These are phyloP conservation scores for Hortiboletus flavorubellus DNA, from an alignment of 768 basidiomycete species.

Conservation along the genomic window DNA sequence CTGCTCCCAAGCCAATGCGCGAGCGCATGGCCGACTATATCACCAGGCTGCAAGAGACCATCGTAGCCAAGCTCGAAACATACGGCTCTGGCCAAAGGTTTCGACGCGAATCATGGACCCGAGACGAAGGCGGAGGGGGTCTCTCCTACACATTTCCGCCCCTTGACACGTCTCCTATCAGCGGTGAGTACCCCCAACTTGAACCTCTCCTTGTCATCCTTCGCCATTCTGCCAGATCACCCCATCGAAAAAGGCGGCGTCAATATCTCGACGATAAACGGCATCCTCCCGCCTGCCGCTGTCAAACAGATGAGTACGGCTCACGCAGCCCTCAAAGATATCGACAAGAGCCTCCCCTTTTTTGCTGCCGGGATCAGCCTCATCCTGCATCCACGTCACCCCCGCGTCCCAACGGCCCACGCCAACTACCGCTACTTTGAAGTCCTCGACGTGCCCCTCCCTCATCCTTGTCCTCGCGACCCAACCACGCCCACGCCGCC, in stretches of 20 bases:
- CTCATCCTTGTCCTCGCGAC: too few species aligned
- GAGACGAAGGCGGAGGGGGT: conserved; percentile 17
- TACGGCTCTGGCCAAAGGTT: conserved; percentile 11
- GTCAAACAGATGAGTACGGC: conserved; percentile 22
- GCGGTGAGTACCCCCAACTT: too few species aligned
- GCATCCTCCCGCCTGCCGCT: conserved; percentile 18
- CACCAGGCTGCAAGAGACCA: conserved; percentile 18
- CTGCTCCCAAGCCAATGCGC: conserved; percentile 6
- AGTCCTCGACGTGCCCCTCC: conserved; percentile 11
- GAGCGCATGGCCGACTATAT: conserved; percentile 11
- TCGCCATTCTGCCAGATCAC: not conserved
- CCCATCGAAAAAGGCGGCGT: conserved; percentile 24
- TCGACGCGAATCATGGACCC: conserved; percentile 16
- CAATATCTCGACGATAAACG: conserved; percentile 19
- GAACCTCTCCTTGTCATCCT: too few species aligned
- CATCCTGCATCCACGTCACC: conserved; percentile 24
- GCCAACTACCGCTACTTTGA: conserved; percentile 29
- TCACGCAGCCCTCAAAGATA: conserved; percentile 15
- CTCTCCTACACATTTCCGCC: conserved; percentile 18
- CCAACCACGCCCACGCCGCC: too few species aligned
- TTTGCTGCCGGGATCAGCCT: conserved; percentile 19
- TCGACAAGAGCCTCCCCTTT: conserved; percentile 13
- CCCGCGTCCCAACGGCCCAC: conserved; percentile 18
- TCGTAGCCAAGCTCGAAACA: conserved; percentile 21
- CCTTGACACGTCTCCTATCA: too few species aligned